Evolutionary conservation across 2,329 filamentous ascomycete species (phyloP), one percentile per base, ranked within the genome.

Genomic region (Beauveria varroae): DNA sequence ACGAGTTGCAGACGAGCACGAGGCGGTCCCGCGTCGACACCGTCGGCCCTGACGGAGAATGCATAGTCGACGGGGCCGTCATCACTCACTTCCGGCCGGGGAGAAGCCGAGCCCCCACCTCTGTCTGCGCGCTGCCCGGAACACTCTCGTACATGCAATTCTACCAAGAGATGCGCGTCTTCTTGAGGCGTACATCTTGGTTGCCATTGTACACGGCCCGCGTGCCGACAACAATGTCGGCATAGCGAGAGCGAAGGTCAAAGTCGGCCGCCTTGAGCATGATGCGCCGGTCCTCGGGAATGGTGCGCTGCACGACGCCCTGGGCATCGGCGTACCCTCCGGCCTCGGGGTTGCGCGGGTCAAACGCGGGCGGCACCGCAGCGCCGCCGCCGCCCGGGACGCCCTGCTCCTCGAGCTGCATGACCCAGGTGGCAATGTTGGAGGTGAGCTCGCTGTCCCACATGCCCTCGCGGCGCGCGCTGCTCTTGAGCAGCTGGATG

Each of bases 361-460:
- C 75, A 7, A 75, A 76, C 3, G 43, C 57, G n/a, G 49, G 26
- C 16, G 57, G 57, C 24, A 59, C 57, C 5, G 37, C 47, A 6
- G 57, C 28, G 5, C 28, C 57, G 9, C 50, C 50, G 28, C 50
- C 57, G n/a, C 50, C 57, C 3, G 40, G 41, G 18, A 60, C 50
- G 41, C 50, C 57, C n/a, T 60, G 57, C 65, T 86, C 83, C 65
- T 86, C 83, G 18, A 85, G 75, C 9, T 76, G 72, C 69, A 81
- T 78, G 43, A 85, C 75, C 81, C 82, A 85, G 62, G 75, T 75
- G 52, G 78, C 79, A 65, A 86, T 84, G 8, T 77, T 77, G 1
- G 82, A 82, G 12, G 79, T 76, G 63, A 86, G 75, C 64, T 83
- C 79, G 66, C 82, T 86, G 67, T 90, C 86, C 86, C 86, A 89